Evolutionary conservation across 108 stramenopile genomes (phyloP).

Genomic region (Mediolabrus comicus): DNA sequence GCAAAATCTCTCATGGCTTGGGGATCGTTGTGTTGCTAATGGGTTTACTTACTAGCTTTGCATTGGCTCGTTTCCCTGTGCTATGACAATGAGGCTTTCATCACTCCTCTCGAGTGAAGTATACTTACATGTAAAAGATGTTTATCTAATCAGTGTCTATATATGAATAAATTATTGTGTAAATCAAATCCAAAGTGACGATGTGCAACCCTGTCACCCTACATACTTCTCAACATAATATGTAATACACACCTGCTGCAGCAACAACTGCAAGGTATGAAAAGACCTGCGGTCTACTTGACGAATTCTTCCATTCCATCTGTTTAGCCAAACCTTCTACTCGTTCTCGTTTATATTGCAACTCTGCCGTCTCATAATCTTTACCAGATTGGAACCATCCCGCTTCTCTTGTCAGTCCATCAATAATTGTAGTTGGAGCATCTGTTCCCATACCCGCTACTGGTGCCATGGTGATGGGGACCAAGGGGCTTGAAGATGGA

Average conservation of each 20-base stretch:
- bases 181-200: no score
- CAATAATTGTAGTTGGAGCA: slow-evolving; percentile 15
- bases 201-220: neutral
- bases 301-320: slow-evolving; percentile 9
- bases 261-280: neutral
- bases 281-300: neutral
- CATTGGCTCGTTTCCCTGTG: slow-evolving; percentile 27
- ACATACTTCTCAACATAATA: neutral
- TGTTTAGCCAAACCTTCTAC: slow-evolving; percentile 9
- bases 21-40: slow-evolving; percentile 45
- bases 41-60: slow-evolving; percentile 47
- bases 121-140: no score
- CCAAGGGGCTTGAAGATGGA: neutral
- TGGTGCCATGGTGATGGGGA: neutral
- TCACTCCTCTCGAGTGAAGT: no score
- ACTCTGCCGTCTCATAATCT: neutral
- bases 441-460: neutral
- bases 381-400: slow-evolving; percentile 29
- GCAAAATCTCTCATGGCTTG: slow-evolving; percentile 57
- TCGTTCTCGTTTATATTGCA: slow-evolving; percentile 16
- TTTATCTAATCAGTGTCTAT: no score
- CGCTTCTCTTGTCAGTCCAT: slow-evolving; percentile 9
- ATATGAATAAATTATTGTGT: neutral
- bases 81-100: no score
- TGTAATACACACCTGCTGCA: neutral